Percentiles rank a stretch among this genome's conserved stretches.
Evolutionary conservation across 1,284 basidiomycete genomes (phyloP).

Genomic region (Pseudozyma sp.): DNA sequence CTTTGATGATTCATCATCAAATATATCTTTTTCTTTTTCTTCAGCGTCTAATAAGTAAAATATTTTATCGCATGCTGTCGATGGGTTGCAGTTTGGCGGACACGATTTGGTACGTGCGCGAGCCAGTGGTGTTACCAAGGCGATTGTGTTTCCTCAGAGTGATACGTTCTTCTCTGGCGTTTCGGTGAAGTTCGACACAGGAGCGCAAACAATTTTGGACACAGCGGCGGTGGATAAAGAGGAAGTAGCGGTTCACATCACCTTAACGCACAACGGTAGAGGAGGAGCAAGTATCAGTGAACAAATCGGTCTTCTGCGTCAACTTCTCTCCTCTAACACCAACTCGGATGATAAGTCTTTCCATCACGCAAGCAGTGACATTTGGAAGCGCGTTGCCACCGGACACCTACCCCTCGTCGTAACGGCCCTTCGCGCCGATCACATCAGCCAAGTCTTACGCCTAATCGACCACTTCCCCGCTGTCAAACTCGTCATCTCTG

Average conservation of each 20-base stretch:
- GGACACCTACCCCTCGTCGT: slow-evolving; percentile 78
- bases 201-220: slow-evolving; percentile 71
- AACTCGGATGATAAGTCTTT: slow-evolving; percentile 71
- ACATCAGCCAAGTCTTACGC: slow-evolving; percentile 79
- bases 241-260: slow-evolving; percentile 79
- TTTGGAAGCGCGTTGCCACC: slow-evolving; percentile 51
- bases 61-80: too few relatives aligned
- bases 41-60: too few relatives aligned
- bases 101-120: slow-evolving; percentile 69
- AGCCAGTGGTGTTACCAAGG: slow-evolving; percentile 75
- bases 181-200: slow-evolving; percentile 47
- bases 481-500: slow-evolving; percentile 75
- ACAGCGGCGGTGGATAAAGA: slow-evolving; percentile 76
- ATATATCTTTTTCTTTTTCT: too few relatives aligned
- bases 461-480: slow-evolving; percentile 80
- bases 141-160: slow-evolving; percentile 70
- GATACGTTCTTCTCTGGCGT: slow-evolving; percentile 74
- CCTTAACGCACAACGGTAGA: slow-evolving; percentile 71
- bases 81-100: slow-evolving; percentile 58
- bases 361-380: slow-evolving; percentile 69
- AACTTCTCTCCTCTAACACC: slow-evolving; percentile 71
- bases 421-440: slow-evolving; percentile 78
- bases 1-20: too few relatives aligned
- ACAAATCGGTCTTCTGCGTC: slow-evolving; percentile 78
- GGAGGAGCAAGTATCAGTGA: slow-evolving; percentile 75